Conservation (phyloP, 257 asterid genomes). For the Cynanchum wilfordii region DNA sequence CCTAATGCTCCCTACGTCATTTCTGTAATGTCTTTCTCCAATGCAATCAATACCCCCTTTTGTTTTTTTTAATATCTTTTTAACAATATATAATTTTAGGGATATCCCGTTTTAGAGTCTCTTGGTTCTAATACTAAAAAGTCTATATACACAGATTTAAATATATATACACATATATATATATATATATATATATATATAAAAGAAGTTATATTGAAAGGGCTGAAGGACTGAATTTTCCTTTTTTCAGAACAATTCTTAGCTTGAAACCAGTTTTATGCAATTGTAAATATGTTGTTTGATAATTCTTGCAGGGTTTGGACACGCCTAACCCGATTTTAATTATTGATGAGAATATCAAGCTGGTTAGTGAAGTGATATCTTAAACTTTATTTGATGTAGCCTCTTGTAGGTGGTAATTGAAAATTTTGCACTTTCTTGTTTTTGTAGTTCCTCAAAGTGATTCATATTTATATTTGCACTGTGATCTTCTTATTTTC, state of each 20-base stretch:
- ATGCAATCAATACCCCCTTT: not conserved
- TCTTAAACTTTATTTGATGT: not conserved
- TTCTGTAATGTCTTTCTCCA: slow-evolving; percentile 38
- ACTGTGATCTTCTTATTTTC: not conserved
- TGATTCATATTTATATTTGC: not conserved
- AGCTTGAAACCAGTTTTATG: not conserved
- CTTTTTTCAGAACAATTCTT: not conserved
- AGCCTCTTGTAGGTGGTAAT: slow-evolving; percentile 1
- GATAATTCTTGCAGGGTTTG: slow-evolving; percentile 56
- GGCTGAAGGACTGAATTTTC: not conserved
- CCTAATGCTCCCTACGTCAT: slow-evolving; percentile 67
- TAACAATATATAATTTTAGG: not conserved
- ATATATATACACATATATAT: too few species aligned
- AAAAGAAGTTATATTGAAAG: not conserved
- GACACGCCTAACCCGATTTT: slow-evolving; percentile 81
- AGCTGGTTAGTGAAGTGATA: slow-evolving; percentile 55
- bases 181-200: too few species aligned
- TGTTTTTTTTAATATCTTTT: not conserved
- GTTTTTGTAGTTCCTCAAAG: not conserved
- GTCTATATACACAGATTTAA: too few species aligned
- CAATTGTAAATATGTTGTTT: not conserved
- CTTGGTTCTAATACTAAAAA: not conserved
- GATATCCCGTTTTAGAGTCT: not conserved
- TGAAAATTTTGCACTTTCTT: not conserved
- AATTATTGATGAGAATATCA: slow-evolving; percentile 62